Base-by-base conservation (phyloP, 2,329 filamentous ascomycete species). In the Stromatinia cepivora region DNA sequence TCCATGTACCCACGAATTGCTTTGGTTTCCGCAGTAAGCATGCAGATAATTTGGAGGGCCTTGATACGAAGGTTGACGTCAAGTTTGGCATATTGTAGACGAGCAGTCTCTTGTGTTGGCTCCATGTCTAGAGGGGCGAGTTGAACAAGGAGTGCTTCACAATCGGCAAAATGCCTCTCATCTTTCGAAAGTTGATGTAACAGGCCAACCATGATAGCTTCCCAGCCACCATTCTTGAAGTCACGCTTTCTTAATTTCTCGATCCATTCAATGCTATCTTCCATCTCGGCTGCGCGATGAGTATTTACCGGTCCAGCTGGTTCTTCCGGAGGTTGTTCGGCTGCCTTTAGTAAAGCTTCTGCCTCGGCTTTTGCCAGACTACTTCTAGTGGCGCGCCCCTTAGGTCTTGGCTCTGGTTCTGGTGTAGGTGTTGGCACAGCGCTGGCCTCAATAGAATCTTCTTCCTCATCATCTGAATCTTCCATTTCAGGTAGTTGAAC, bases 211-310 rank as follows among this genome's bases (percentile, higher is more conserved):
- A 98, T 86, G 72, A 97, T 94, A 71, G 93, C 81, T 79, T 97
- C 88, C 95, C 95, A 99, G 28, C 93, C 93, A 69, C 94, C 95
- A 57, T 94, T 87, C 72, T 87, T 85, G 78, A 98, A 97, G 73
- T 97, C 90, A 58, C 94, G 90, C 76, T 91, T 91, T 72, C 89
- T 88, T 31, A 97, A 83, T 72, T 92, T 87, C 66, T 96, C 91
- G 70, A 96, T 88, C 95, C 95, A 99, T 74, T 92, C 87, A 73
- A 90, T 93, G 15, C 83, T 84, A 11, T 82, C 84, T 59, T 96
- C 84, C 75, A 95, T 87, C 71, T 97, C 93, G 31, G 90, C 86
- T 10, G 93, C 94, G 15, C 87, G 88, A 77, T 93, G 90, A 63
- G 82, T 84, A 5, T 84, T 81, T 8, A 79, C 78, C 20, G 84